Evolutionary conservation across 345 rosid species (phyloP), one percentile per base, ranked within the genome.

Genomic region (Corymbia maculata): DNA sequence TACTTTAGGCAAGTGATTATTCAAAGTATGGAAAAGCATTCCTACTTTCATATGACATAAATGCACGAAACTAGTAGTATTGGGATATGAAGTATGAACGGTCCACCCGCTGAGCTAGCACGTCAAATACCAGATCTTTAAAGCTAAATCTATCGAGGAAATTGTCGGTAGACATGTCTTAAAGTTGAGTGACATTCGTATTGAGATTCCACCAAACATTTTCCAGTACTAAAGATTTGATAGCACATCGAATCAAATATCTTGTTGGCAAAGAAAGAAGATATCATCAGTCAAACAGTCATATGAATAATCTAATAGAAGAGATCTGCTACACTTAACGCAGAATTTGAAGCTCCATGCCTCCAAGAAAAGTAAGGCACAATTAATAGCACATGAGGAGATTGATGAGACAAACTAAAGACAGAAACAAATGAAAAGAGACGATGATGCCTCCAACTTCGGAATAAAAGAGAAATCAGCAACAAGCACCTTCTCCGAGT

Each of bases 401-500:
- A 79, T 36, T 51, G 85, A 88, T 19, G 52, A 30, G 87, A 49
- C 88, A 89, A 89, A 52, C 88, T 53, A 88, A 86, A 89, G 49
- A 90, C 90, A 92, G 89, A 86, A 87, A 90, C 90, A 86, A 88
- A 91, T n/a, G 85, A 89, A 88, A 89, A 91, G 92, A 89, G 92
- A 88, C 92, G 91, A 90, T 91, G 94, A 93, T 91, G 90, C 92
- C 93, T 91, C 79, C 88, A 91, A 89, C 87, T 91, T 89, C 88
- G 84, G 59, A 88, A 88, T 86, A 86, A 28, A 87, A 88, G 52
- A 47, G 89, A 89, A 91, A 93, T 91, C 89, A 90, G 91, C 89
- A 93, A 91, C 92, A 94, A 86, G 88, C 90, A 91, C 79, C 92
- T 92, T 95, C 97, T 93, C 94, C 97, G 26, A 86, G 49, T 88